Conservation (phyloP, 1,284 basidiomycete species). For the Anthracocystis setariae region DNA sequence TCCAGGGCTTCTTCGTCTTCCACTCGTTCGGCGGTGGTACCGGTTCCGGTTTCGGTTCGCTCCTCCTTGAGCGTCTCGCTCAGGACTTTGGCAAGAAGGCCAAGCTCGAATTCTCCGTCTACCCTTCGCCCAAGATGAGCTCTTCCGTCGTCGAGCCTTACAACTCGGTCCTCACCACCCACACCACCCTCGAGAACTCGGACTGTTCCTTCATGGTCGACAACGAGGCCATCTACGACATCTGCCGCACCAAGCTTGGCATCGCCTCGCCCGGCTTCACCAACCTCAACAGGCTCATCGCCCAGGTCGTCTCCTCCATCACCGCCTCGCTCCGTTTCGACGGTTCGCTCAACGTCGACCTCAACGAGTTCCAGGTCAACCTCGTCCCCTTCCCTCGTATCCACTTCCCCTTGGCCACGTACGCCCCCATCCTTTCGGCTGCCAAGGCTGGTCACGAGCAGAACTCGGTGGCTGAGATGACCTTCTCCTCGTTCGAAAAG, state of each 20-base stretch:
- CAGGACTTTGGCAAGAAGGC: constrained; percentile 99
- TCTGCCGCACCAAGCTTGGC: constrained; percentile 94
- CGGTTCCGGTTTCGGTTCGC: constrained; percentile 97
- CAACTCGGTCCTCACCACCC: constrained; percentile 98
- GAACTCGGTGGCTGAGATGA: constrained; percentile 98
- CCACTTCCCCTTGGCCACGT: constrained; percentile 97
- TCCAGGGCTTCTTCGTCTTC: constrained; percentile 99
- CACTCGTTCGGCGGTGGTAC: constrained; percentile 99
- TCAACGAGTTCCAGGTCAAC: constrained; percentile 99
- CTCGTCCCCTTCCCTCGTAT: constrained; percentile 85
- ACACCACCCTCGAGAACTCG: constrained; percentile 98
- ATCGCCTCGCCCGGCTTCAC: constrained; percentile 88
- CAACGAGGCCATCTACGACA: constrained; percentile 84
- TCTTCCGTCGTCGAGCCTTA: constrained; percentile 99
- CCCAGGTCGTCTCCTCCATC: constrained; percentile 92
- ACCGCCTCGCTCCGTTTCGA: constrained; percentile 97
- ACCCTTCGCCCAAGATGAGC: constrained; percentile 79
- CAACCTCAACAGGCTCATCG: constrained; percentile 96
- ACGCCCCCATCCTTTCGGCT: constrained; percentile 89
- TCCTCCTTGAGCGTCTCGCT: constrained; percentile 93
- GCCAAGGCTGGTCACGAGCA: constrained; percentile 88
- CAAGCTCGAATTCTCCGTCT: constrained; percentile 98
- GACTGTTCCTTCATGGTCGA: constrained; percentile 80
- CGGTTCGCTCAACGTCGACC: constrained; percentile 95
- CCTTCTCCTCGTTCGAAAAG: constrained; percentile 95